Evolutionary conservation across 2,329 filamentous ascomycete genomes (phyloP).

Genomic region (Dichotomopilus funicola): DNA sequence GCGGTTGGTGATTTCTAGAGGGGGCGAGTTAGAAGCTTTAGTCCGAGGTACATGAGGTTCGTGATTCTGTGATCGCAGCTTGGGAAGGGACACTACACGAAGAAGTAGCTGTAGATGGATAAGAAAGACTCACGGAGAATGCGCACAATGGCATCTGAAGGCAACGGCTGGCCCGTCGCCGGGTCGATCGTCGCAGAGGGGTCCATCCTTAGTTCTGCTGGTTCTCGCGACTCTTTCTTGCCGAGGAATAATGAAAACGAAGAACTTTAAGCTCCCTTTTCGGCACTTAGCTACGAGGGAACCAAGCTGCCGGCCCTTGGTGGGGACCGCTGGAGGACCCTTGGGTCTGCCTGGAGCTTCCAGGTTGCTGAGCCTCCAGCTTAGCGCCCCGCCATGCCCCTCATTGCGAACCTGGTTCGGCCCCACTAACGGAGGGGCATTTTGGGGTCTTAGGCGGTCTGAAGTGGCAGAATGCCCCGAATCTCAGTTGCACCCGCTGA

Average conservation of each 20-base stretch:
- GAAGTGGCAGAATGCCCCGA: slow-evolving; percentile 1
- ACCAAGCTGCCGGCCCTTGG: not conserved
- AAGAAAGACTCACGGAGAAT: slow-evolving; percentile 49
- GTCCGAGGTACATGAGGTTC: no score
- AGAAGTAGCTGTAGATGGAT: not conserved
- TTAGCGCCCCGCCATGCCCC: slow-evolving; percentile 4
- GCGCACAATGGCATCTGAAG: slow-evolving; percentile 73
- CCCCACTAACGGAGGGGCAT: not conserved
- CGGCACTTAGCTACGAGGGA: not conserved
- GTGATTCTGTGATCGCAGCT: not conserved
- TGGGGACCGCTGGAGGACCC: not conserved
- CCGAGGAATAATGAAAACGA: not conserved
- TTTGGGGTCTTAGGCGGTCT: slow-evolving; percentile 8
- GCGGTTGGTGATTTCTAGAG: slow-evolving; percentile 48
- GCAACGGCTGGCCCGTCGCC: slow-evolving; percentile 60
- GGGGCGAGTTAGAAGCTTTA: slow-evolving; percentile 31
- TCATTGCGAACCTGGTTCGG: not conserved
- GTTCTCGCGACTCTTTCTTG: not conserved
- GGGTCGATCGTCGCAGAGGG: slow-evolving; percentile 50
- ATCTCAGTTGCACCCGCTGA: slow-evolving; percentile 4
- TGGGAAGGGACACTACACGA: not conserved
- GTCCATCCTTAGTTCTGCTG: slow-evolving; percentile 5
- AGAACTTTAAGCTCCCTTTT: not conserved
- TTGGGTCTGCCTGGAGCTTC: not conserved
- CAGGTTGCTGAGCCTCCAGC: not conserved